Evolutionary conservation across 208 protist species (phyloP), one percentile per base, ranked within the genome.

Genomic region (Crithidia fasciculata): DNA sequence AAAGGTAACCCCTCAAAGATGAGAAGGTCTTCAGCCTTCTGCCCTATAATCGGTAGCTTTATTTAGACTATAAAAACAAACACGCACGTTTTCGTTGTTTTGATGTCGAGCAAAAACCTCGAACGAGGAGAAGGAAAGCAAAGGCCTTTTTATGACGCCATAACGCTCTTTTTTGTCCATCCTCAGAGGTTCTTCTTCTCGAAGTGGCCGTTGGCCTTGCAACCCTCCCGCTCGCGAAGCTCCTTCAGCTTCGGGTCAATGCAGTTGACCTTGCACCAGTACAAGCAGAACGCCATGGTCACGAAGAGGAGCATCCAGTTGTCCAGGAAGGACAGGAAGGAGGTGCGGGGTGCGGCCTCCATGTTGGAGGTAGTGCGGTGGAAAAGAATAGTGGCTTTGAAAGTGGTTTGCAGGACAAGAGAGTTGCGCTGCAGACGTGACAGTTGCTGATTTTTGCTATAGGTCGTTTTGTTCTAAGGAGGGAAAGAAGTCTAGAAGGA

Each of bases 281-380:
- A 84, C 10, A 82, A 59, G 8, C 76, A 28, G n/a, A 82, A 73
- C 12, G 76, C 79, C n/a, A 84, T 70, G 3, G 84, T 67, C 19
- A 83, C 64, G 37, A 88, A 76, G 9, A 88, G 18, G 40, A 88
- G 76, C 39, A 59, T 44, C 83, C 83, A 88, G 80, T 63, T 88
- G 79, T 88, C 79, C 28, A 88, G 76, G 57, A 49, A 75, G 16
- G 83, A 74, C 57, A 84, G 70, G 40, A 88, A 88, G 56, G 52
- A 67, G 49, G 49, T 19, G 54, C n/a, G 52, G 8, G 44, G 19
- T 18, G 44, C 61, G 19, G 61, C 15, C 19, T 66, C 61, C 61
- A 66, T 66, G 57, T 5, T 47, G 8, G 3, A 8, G 0, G 43
- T 0, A 43, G 18, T 49, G 0, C 3, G 39, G 5, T 19, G 12